These are phyloP conservation scores for Eragrostis nindensis DNA, from an alignment of 176 grass and related monocot genomes.

Conservation along the genomic window DNA sequence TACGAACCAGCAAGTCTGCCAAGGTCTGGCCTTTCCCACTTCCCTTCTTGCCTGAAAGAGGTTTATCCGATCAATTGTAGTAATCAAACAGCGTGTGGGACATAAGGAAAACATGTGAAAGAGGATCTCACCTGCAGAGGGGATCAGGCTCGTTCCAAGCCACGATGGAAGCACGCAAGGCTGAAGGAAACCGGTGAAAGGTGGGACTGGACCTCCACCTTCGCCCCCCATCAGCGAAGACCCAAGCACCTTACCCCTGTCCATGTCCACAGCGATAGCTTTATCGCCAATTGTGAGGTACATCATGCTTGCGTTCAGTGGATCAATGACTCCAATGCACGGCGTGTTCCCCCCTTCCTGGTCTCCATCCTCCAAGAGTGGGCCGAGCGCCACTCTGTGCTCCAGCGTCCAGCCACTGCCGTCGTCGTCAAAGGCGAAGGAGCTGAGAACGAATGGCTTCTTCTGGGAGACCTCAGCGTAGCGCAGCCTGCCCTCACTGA, in stretches of 20 bases:
- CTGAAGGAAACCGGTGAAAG: not conserved
- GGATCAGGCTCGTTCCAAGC: not conserved
- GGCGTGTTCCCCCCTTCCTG: not conserved
- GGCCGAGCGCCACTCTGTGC: not conserved
- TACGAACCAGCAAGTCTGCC: no score
- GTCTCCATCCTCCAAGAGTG: not conserved
- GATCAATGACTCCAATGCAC: not conserved
- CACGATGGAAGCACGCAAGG: not conserved
- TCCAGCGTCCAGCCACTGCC: constrained; percentile 10
- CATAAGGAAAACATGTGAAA: no score
- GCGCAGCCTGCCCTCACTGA: constrained; percentile 20
- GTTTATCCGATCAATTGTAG: no score
- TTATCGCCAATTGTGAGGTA: not conserved
- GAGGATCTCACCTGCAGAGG: not conserved
- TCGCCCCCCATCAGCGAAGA: not conserved
- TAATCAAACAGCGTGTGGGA: no score
- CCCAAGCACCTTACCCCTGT: not conserved
- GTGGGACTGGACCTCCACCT: not conserved
- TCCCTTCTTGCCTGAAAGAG: no score
- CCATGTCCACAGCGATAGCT: not conserved
- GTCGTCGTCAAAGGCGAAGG: not conserved
- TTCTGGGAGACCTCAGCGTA: not conserved
- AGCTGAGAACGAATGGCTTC: not conserved
- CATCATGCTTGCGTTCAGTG: not conserved
- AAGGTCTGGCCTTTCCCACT: no score